Conservation (phyloP, 1,284 basidiomycete genomes). For the Peniophora sp. region DNA sequence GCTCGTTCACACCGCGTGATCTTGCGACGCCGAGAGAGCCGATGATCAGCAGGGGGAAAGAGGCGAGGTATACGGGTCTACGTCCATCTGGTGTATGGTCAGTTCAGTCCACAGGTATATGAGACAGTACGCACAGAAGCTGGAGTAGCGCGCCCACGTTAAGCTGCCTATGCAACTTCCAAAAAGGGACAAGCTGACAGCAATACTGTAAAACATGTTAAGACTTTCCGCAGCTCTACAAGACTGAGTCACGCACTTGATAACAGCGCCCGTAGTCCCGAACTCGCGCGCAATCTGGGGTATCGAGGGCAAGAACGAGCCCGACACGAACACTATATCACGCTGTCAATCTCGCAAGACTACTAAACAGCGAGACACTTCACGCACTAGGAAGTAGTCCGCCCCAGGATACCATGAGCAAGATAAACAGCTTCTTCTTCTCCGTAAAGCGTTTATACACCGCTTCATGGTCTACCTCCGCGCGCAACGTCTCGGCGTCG, state of each 20-base stretch:
- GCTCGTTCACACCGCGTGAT: slow-evolving; percentile 34
- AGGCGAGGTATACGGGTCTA: slow-evolving; percentile 49
- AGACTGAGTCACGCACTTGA: slow-evolving; percentile 35
- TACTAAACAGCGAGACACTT: slow-evolving; percentile 24
- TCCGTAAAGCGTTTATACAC: slow-evolving; percentile 46
- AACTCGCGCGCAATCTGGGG: slow-evolving; percentile 59
- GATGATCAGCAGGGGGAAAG: slow-evolving; percentile 52
- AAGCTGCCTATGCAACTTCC: slow-evolving; percentile 33
- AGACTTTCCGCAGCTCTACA: neutral
- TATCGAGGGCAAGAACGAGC: slow-evolving; percentile 64
- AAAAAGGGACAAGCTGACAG: slow-evolving; percentile 38
- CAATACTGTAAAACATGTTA: slow-evolving; percentile 23
- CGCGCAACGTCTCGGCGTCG: slow-evolving; percentile 2
- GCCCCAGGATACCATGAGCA: slow-evolving; percentile 42
- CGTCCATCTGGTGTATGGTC: slow-evolving; percentile 42
- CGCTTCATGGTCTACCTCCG: slow-evolving; percentile 17
- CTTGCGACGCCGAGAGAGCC: slow-evolving; percentile 55
- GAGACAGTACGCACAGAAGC: slow-evolving; percentile 34
- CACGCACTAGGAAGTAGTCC: slow-evolving; percentile 32
- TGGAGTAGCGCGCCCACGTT: slow-evolving; percentile 45
- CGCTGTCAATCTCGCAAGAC: neutral
- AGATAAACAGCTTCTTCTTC: slow-evolving; percentile 35
- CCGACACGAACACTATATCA: slow-evolving; percentile 54
- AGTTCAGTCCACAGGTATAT: neutral
- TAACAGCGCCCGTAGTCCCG: slow-evolving; percentile 40